phyloP scores from a whole-genome alignment of 768 basidiomycete species.

The Pisolithus orientalis region DNA sequence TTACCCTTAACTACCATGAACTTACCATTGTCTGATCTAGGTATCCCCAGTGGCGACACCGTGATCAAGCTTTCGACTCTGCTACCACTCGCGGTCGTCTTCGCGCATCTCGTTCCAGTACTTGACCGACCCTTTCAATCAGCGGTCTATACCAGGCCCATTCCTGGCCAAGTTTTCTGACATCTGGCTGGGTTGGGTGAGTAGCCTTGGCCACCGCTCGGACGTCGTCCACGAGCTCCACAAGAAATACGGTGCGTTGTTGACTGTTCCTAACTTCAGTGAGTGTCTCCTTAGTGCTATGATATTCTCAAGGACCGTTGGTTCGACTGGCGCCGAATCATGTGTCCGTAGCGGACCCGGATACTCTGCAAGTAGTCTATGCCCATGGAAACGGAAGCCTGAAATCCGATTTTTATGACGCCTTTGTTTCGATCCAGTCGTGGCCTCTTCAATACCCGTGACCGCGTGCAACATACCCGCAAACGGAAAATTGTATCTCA shows the following conservation, averaged over 20 bases:
- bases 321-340: conserved; percentile 74
- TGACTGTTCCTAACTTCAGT: not conserved
- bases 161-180: conserved; percentile 66
- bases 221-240: conserved; percentile 71
- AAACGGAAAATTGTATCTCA: conserved; percentile 90
- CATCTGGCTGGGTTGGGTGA: conserved; percentile 62
- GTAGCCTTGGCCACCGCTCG: conserved; percentile 67
- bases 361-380: conserved; percentile 68
- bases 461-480: conserved; percentile 72
- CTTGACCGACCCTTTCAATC: conserved; percentile 50
- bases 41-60: conserved; percentile 2
- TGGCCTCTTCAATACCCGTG: conserved; percentile 74
- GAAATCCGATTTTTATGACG: conserved; percentile 74
- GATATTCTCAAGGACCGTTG: conserved; percentile 41
- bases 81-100: conserved; percentile 12
- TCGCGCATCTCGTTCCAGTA: conserved; percentile 40
- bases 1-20: conserved; percentile 9
- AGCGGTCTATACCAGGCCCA: conserved; percentile 64
- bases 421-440: conserved; percentile 70
- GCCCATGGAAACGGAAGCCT: conserved; percentile 81
- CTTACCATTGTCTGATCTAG: conserved; percentile 4
- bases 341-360: conserved; percentile 71
- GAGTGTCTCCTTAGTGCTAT: not conserved
- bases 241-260: conserved; percentile 56
- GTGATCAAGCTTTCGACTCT: conserved; percentile 5